Conservation (phyloP, 495 filamentous ascomycete species). For the Corynascus novoguineensis region DNA sequence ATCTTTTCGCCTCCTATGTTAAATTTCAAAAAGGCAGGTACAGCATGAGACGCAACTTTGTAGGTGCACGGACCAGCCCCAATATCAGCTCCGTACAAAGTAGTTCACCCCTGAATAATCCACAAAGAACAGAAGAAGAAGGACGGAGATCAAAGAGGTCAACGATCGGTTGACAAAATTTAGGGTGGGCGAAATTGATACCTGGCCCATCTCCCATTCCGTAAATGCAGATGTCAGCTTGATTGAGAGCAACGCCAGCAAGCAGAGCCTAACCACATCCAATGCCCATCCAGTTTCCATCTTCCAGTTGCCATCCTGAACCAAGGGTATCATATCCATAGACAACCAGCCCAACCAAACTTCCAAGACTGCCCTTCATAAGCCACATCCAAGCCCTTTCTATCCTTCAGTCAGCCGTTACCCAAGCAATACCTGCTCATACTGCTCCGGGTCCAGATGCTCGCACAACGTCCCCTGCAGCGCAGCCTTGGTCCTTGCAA, state of each 20-base stretch:
- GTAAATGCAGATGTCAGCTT: no score
- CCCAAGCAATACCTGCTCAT: slow-evolving; percentile 40
- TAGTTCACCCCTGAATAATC: not conserved
- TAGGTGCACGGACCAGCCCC: slow-evolving; percentile 6
- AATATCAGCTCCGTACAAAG: no score
- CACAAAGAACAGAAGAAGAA: not conserved
- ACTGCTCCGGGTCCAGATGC: slow-evolving; percentile 41
- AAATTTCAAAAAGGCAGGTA: slow-evolving; percentile 7
- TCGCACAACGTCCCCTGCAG: slow-evolving; percentile 36
- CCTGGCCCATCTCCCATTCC: no score
- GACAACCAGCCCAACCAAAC: not conserved
- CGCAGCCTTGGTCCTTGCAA: slow-evolving; percentile 41
- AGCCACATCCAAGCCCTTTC: slow-evolving; percentile 2
- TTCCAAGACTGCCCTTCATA: no score
- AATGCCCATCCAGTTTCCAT: not conserved
- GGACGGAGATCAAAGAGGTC: not conserved
- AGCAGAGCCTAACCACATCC: not conserved
- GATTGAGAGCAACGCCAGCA: not conserved
- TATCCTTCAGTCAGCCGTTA: slow-evolving; percentile 9
- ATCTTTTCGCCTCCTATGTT: not conserved
- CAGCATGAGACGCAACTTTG: not conserved
- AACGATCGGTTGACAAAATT: no score
- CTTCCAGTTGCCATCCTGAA: not conserved
- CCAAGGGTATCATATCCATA: slow-evolving; percentile 16
- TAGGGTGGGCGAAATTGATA: no score